Conservation (phyloP, 352 stramenopile genomes). For the Phytopythium cucurbitacearum region DNA sequence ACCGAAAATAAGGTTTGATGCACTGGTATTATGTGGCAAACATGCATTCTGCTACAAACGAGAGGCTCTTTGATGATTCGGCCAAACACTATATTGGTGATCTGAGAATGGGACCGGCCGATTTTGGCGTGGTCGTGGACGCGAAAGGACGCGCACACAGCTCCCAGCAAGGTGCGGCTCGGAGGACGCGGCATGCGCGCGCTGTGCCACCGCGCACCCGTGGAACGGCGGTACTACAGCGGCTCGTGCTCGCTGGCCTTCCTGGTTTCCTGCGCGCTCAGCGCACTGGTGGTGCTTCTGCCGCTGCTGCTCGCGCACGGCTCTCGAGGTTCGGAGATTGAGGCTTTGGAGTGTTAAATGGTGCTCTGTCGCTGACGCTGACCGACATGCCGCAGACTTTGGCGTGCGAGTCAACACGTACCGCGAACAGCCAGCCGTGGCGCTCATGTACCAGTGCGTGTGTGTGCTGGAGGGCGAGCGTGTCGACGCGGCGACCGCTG, state of each 20-base stretch:
- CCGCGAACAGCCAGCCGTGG: constrained; percentile 51
- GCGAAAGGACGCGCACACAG: background rate
- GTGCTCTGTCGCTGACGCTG: constrained; percentile 1
- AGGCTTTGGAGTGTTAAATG: background rate
- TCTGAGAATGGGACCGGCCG: too few species aligned
- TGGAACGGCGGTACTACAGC: constrained; percentile 62
- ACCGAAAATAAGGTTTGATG: too few species aligned
- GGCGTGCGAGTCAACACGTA: constrained; percentile 57
- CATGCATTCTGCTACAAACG: too few species aligned
- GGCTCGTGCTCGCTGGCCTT: constrained; percentile 48
- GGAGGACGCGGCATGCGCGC: constrained; percentile 27
- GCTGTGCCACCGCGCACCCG: constrained; percentile 37
- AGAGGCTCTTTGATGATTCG: too few species aligned
- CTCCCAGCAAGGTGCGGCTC: constrained; percentile 9
- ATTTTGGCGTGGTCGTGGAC: too few species aligned
- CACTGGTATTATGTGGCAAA: too few species aligned
- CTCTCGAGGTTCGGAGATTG: constrained; percentile 28
- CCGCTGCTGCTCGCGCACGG: constrained; percentile 56
- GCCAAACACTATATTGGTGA: too few species aligned
- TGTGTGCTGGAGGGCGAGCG: constrained; percentile 51
- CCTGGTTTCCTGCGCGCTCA: constrained; percentile 33
- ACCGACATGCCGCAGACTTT: constrained; percentile 35
- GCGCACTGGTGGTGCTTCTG: constrained; percentile 33
- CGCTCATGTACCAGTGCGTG: constrained; percentile 58
- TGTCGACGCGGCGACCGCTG: background rate